Base-by-base conservation (phyloP, 2,329 filamentous ascomycete genomes). In the Fusarium anthophilum region DNA sequence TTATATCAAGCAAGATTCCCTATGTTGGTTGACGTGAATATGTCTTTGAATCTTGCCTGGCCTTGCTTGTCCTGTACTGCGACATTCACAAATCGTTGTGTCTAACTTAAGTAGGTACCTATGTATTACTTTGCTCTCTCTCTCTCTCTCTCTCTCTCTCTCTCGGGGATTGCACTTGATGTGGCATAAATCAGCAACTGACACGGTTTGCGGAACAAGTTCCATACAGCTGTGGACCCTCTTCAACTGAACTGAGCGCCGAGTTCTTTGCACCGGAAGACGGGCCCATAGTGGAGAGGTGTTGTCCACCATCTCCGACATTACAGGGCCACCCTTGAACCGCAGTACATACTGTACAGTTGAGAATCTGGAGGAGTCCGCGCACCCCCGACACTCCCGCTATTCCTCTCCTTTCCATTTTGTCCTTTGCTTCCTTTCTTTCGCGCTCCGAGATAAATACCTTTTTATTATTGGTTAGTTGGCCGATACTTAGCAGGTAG, bases 231-330 rank as follows among this genome's bases (percentile, higher is more conserved):
- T 66, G 67, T 70, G 67, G 67, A 66, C 37, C 66, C 59, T 66
- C 37, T 38, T 65, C 38, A 68, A 68, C 55, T 69, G 32, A 69
- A 69, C 53, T 69, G 56, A 68, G 53, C 56, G 66, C 61, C 62
- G 60, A 67, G 63, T 56, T 73, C 54, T 58, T 68, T 55, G 60
- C 62, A 47, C 63, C 70, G 63, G 59, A 68, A 53, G 60, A 70
- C 68, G 53, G 44, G 71, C 58, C 66, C 69, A 73, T 73, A 76
- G 76, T 71, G 71, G 71, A 64, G 71, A 50, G 60, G 38, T 63
- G 43, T 60, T 66, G 54, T 78, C 74, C 76, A 75, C 73, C 70
- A 76, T 76, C 71, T 77, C 76, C 74, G 74, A 73, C 57, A 59
- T 50, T 55, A 45, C 65, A 69, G 65, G 66, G 68, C 65, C 43